Percentiles rank a stretch among this genome's conserved stretches.
phyloP scores from a whole-genome alignment of 768 basidiomycete genomes.

The Clitopilus hobsonii region DNA sequence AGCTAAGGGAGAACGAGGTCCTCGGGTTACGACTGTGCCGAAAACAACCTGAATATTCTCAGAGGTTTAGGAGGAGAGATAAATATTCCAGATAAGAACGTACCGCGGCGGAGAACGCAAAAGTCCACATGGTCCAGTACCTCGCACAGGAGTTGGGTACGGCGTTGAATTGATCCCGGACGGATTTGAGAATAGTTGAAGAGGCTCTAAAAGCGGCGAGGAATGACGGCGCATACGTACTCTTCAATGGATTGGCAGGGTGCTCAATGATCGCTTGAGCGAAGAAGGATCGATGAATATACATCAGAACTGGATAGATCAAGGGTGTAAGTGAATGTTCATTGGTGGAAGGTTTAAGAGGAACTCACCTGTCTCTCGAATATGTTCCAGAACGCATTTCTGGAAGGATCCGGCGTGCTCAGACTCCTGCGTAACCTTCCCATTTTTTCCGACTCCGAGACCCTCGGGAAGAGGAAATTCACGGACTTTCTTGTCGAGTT shows the following conservation, averaged over 20 bases:
- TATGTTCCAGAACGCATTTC: constrained; percentile 43
- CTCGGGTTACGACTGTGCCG: constrained; percentile 73
- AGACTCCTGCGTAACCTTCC: constrained; percentile 23
- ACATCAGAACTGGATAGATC: constrained; percentile 49
- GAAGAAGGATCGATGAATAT: constrained; percentile 66
- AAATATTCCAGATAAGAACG: constrained; percentile 8
- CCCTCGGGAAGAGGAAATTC: constrained; percentile 37
- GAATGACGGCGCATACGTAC: constrained; percentile 60
- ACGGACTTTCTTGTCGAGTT: constrained; percentile 62
- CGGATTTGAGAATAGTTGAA: constrained; percentile 48
- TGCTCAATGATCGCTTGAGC: constrained; percentile 68
- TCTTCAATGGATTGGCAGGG: constrained; percentile 62
- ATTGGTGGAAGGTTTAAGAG: background rate
- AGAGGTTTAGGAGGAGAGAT: background rate
- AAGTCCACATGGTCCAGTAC: constrained; percentile 64
- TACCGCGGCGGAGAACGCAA: constrained; percentile 51
- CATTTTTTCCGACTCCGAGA: constrained; percentile 8
- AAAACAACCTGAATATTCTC: constrained; percentile 54
- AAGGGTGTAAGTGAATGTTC: too few relatives aligned
- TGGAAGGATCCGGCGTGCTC: constrained; percentile 28
- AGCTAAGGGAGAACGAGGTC: constrained; percentile 66
- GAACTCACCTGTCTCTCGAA: constrained; percentile 38
- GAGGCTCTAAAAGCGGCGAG: constrained; percentile 58
- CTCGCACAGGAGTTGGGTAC: constrained; percentile 45
- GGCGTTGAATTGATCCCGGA: constrained; percentile 41